Evolutionary conservation across 495 filamentous ascomycete species (phyloP).

Genomic region (Lasiosphaeria ovina): DNA sequence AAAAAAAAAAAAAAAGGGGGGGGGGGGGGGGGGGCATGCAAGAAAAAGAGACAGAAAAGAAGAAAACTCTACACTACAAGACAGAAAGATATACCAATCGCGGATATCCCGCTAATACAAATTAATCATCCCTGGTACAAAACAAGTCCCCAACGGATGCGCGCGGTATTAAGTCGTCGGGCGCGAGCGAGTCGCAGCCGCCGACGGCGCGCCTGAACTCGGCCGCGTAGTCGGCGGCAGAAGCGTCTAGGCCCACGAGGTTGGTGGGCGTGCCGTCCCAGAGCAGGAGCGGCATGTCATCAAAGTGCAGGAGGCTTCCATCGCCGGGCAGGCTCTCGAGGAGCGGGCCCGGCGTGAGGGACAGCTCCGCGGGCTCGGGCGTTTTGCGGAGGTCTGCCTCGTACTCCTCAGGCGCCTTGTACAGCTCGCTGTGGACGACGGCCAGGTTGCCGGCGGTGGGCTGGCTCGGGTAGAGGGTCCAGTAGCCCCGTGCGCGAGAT

Average conservation of each 20-base stretch:
- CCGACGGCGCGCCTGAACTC: constrained; percentile 43
- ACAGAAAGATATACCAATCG: not conserved
- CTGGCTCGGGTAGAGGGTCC: constrained; percentile 67
- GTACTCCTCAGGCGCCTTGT: constrained; percentile 68
- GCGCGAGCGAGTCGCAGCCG: constrained; percentile 31
- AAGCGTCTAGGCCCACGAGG: constrained; percentile 32
- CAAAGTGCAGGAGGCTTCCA: constrained; percentile 35
- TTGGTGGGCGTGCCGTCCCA: constrained; percentile 41
- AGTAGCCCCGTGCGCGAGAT: constrained; percentile 68
- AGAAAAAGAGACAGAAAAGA: not conserved
- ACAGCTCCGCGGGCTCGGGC: constrained; percentile 20
- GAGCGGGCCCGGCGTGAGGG: constrained; percentile 29
- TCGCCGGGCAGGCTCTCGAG: constrained; percentile 38
- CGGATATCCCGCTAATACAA: not conserved
- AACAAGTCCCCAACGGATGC: constrained; percentile 27
- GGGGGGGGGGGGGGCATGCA: no score
- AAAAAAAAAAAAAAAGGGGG: no score
- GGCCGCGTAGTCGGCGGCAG: constrained; percentile 38
- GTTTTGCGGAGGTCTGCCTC: constrained; percentile 26
- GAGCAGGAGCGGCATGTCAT: constrained; percentile 38
- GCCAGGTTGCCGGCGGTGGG: constrained; percentile 51
- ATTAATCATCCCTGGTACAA: constrained; percentile 21
- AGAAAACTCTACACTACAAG: not conserved
- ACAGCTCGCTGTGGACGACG: constrained; percentile 72
- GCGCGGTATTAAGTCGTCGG: constrained; percentile 20